These are phyloP conservation scores for Dittrichia graveolens DNA, from an alignment of 129 eudicot species.

Conservation along the genomic window DNA sequence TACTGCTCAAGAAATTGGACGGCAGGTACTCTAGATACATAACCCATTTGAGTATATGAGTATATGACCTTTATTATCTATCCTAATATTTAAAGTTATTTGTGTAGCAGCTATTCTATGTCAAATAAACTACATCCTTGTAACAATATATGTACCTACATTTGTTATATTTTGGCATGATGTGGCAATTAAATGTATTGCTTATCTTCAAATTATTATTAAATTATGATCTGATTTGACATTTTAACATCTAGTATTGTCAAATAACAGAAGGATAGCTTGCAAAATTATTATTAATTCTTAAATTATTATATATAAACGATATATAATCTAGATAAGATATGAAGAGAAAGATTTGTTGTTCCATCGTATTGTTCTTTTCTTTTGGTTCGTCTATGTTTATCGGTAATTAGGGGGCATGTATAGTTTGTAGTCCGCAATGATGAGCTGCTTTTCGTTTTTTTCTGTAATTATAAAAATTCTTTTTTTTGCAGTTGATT, in stretches of 20 bases:
- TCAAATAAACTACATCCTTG: neutral
- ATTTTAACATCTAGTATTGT: neutral
- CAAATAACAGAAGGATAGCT: neutral
- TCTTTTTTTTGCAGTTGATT: constrained; percentile 53
- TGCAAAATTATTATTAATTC: neutral
- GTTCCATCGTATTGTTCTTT: neutral
- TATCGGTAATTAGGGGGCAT: neutral
- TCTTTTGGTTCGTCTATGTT: constrained; percentile 4
- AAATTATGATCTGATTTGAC: neutral
- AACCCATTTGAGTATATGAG: neutral
- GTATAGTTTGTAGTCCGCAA: neutral
- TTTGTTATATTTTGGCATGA: neutral
- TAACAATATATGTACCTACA: neutral
- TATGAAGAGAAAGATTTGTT: neutral
- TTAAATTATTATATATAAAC: neutral
- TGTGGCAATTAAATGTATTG: neutral
- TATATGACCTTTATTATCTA: neutral
- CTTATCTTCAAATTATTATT: neutral
- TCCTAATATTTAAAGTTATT: constrained; percentile 1
- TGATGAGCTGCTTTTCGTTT: neutral
- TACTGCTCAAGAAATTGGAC: constrained; percentile 62
- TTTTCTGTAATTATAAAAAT: neutral
- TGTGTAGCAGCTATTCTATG: neutral
- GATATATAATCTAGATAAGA: neutral
- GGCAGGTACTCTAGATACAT: constrained; percentile 45